phyloP scores from a whole-genome alignment of 306 rosid species.

The Carpinus fangiana region DNA sequence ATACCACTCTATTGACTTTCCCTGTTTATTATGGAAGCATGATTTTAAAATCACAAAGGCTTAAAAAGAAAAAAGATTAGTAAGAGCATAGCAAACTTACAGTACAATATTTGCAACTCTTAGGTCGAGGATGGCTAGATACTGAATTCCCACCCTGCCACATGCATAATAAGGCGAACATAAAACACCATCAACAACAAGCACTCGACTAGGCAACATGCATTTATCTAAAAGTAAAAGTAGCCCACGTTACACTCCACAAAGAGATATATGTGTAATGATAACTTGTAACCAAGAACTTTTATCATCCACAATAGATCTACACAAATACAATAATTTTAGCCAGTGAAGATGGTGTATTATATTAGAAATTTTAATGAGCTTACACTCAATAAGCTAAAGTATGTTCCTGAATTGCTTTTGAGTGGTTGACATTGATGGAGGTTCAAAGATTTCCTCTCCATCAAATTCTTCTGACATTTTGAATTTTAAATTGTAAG shows the following conservation, averaged over 20 bases:
- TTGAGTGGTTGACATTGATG: not conserved
- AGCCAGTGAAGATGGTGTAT: not conserved
- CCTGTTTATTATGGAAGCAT: slow-evolving; percentile 47
- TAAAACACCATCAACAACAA: slow-evolving; percentile 25
- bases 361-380: not conserved
- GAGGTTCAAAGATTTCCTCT: slow-evolving; percentile 1
- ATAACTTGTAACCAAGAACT: not conserved
- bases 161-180: slow-evolving; percentile 32
- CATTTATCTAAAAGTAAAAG: not conserved
- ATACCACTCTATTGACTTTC: slow-evolving; percentile 54
- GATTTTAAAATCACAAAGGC: slow-evolving; percentile 20
- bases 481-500: not conserved
- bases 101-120: slow-evolving; percentile 72
- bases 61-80: slow-evolving; percentile 9
- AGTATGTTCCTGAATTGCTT: not conserved
- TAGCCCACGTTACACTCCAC: not conserved
- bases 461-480: not conserved
- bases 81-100: slow-evolving; percentile 57
- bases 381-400: not conserved
- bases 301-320: not conserved
- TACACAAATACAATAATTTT: not conserved
- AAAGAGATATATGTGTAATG: not conserved
- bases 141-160: slow-evolving; percentile 52
- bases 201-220: slow-evolving; percentile 13
- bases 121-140: slow-evolving; percentile 31